Base-by-base conservation (phyloP, 1,284 basidiomycete genomes). In the Termitomyces sp. region DNA sequence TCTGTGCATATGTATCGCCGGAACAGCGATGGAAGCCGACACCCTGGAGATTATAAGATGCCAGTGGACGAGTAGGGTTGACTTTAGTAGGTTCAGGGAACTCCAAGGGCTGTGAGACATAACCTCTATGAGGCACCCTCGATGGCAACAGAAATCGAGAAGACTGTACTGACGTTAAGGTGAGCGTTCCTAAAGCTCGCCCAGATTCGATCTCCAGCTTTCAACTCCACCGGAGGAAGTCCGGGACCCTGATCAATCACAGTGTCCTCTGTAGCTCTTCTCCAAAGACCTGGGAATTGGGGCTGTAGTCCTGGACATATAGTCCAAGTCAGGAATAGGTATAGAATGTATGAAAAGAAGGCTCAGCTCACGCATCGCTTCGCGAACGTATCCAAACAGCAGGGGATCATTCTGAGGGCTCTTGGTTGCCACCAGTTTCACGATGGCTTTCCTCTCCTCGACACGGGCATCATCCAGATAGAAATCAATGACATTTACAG, bases 401-500 rank as follows among this genome's bases (percentile, higher is more conserved):
- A 75, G 53, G 43, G 73, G 69, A 2, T 62, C 65, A 52, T 71
- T 72, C 19, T 68, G 61, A 0, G 59, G 52, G 53, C 77, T 76
- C 4, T 68, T 65, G 30, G 62, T 64, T 36, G 68, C 64, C 13
- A 69, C 66, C 7, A 81, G 66, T 43, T 69, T 52, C 12, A 73
- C 52, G 41, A 84, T 74, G 38, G 74, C 65, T 0, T 63, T 67
- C 10, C 72, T 66, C 58, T 80, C 73, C 42, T 68, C 62, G 13
- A 64, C 65, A 19, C 69, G 71, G 24, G 64, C 64, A 13, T 75
- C 74, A 44, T 77, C 75, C 26, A 86, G 64, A 66, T 81, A 85
- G 64, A 82, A 83, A 62, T 84, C 77, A 52, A 86, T 68, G 21
- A 82, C 75, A 36, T 81, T 72, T 41, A 71, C 65, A 55, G 71